phyloP scores from a whole-genome alignment of 805 yeast genomes.

The Myxozyma monticola region DNA sequence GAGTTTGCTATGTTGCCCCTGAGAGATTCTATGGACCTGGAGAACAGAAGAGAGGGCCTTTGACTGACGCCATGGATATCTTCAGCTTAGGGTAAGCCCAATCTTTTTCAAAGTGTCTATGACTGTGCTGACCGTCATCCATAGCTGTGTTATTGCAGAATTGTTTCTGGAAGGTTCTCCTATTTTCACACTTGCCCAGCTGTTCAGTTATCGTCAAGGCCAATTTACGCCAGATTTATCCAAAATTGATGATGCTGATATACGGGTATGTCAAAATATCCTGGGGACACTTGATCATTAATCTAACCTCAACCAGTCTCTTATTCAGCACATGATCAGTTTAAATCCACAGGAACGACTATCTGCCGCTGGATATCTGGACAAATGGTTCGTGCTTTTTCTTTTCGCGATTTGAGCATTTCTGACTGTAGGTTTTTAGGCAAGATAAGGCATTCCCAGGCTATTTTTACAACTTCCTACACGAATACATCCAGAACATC shows the following conservation, averaged over 20 bases:
- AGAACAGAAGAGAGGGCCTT: slow-evolving; percentile 36
- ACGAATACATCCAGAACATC: slow-evolving; percentile 60
- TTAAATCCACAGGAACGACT: slow-evolving; percentile 63
- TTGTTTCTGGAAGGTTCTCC: slow-evolving; percentile 83
- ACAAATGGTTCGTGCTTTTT: slow-evolving; percentile 48
- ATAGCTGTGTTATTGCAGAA: slow-evolving; percentile 80
- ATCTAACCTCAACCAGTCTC: slow-evolving; percentile 9
- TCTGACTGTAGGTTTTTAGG: slow-evolving; percentile 2
- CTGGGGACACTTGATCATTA: not conserved
- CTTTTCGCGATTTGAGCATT: slow-evolving; percentile 53
- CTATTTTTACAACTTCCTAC: slow-evolving; percentile 49
- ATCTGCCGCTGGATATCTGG: slow-evolving; percentile 55
- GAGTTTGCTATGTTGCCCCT: slow-evolving; percentile 91
- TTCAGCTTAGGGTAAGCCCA: slow-evolving; percentile 40
- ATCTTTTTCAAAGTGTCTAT: slow-evolving; percentile 58
- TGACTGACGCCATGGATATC: slow-evolving; percentile 73
- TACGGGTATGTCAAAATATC: slow-evolving; percentile 43
- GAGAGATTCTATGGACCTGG: slow-evolving; percentile 63
- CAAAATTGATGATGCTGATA: slow-evolving; percentile 51
- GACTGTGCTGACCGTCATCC: not conserved
- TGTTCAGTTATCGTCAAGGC: slow-evolving; percentile 74
- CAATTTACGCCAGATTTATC: slow-evolving; percentile 66
- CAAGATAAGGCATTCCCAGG: slow-evolving; percentile 28
- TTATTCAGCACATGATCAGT: slow-evolving; percentile 64
- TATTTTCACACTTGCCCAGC: slow-evolving; percentile 79